Base-by-base conservation (phyloP, 2,329 filamentous ascomycete genomes). In the Chalaropsis ovoidea region DNA sequence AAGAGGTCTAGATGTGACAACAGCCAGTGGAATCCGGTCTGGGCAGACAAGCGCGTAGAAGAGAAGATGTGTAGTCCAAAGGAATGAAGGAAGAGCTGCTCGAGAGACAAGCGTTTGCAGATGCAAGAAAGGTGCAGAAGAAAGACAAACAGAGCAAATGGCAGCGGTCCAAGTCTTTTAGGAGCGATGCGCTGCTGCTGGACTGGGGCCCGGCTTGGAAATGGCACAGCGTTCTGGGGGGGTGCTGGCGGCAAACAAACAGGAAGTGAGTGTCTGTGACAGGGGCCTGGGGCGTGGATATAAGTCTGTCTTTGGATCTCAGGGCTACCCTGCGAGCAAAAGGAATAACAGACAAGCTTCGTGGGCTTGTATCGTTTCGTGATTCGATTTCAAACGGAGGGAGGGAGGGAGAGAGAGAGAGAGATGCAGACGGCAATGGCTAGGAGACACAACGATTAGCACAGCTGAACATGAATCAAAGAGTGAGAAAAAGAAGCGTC, bases 1-100 rank as follows among this genome's bases (percentile, higher is more conserved):
- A 43, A 10, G 19, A 10, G 19, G 22, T 61, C 19, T 61, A 35
- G n/a, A 49, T 47, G 61, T 62, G 43, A 62, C 61, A 62, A 49
- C 22, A 58, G 52, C 24, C 42, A 47, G 61, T 31, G 42, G 42
- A 62, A 62, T 24, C 61, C 43, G 45, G 45, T 35, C 42, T 31
- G 24, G 27, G 31, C 5, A 31, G 42, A 62, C 63, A 64, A 64
- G 63, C 63, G 63, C 63, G 63, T 64, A 64, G 39, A 64, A 56
- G 43, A 45, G 42, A 63, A 27, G 41, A 64, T 60, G 49, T 42
- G 41, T 58, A 56, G 52, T 49, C 45, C 42, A 49, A 39, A 35
- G 41, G 61, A 35, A 60, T 27, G 52, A 58, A 58, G 52, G 39
- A 64, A 58, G 27, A 22, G 27, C 52, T 58, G 52, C 17, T 58